Base-by-base conservation (phyloP, 1,284 basidiomycete species). In the Meira nashicola region DNA sequence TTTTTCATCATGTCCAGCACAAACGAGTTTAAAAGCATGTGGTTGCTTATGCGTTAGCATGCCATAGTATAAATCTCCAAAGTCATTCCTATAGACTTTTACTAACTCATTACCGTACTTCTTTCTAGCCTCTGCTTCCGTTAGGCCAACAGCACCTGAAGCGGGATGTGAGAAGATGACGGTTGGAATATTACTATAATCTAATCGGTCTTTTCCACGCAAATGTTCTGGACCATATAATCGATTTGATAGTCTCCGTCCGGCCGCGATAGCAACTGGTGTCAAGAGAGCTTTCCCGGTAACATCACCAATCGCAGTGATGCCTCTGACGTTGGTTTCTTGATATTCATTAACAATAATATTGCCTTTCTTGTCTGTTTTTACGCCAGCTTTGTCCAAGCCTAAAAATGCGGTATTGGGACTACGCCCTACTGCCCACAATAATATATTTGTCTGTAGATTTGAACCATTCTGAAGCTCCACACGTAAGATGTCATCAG, bases 201-300 rank as follows among this genome's bases (percentile, higher is more conserved):
- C 84, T 64, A 97, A 83, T 80, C 92, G 90, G 74, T 96, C 89
- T 15, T 57, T 57, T 50, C 56, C 56, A 15, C 54, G 54, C 6
- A 59, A 9, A 59, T 88, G 79, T 79, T 89, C 82, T 55, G 86
- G 83, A 10, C 94, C 95, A 77, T 91, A 98, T 55, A 98, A 81
- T 54, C 95, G 83, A 82, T 97, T 98, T 52, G 87, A 84, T 41
- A 97, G 81, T 63, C 91, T 83, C 59, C 94, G 83, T 21, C 92
- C 94, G 5, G 95, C 95, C 51, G 94, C 94, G 63, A 99, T 95
- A 21, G 94, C 95, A 6, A 99, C 95, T 17, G 95, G 94, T 0
- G 94, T 99, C 62, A 99, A 83, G 25, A 93, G 82, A 23, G 86
- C 90, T 80, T 94, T 93, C 62, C 94, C 94, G 65, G 86, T 85